phyloP scores from a whole-genome alignment of 768 basidiomycete species.

The Boletus rubroflammeus region DNA sequence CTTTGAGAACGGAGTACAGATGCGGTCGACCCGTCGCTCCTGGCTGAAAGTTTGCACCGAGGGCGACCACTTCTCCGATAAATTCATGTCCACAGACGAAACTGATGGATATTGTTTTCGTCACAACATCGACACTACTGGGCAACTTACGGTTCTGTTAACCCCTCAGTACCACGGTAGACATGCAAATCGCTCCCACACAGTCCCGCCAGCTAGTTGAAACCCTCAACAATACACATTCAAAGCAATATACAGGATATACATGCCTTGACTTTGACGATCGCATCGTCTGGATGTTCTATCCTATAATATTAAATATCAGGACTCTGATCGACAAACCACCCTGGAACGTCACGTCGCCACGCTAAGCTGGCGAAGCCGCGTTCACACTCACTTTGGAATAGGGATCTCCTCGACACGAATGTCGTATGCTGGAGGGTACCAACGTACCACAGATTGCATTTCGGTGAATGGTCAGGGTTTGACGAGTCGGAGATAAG shows the following conservation, averaged over 20 bases:
- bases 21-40: conserved; percentile 47
- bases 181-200: conserved; percentile 76
- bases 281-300: conserved; percentile 70
- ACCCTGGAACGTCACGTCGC: no score
- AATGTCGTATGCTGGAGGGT: conserved; percentile 68
- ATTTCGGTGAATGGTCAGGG: not conserved
- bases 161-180: conserved; percentile 61
- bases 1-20: conserved; percentile 58
- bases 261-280: conserved; percentile 67
- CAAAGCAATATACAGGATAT: not conserved
- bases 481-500: not conserved
- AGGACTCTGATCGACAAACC: not conserved
- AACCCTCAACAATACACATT: not conserved
- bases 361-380: not conserved
- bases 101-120: conserved; percentile 33
- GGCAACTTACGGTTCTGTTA: conserved; percentile 47
- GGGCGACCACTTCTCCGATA: conserved; percentile 63
- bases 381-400: conserved; percentile 44
- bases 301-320: conserved; percentile 46
- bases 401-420: conserved; percentile 60
- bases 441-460: conserved; percentile 46
- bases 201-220: conserved; percentile 54
- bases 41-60: conserved; percentile 56
- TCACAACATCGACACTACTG: not conserved
- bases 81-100: conserved; percentile 75